phyloP scores from a whole-genome alignment of 371 early-diverging fungal species.

The Syncephalastrum contaminatum region DNA sequence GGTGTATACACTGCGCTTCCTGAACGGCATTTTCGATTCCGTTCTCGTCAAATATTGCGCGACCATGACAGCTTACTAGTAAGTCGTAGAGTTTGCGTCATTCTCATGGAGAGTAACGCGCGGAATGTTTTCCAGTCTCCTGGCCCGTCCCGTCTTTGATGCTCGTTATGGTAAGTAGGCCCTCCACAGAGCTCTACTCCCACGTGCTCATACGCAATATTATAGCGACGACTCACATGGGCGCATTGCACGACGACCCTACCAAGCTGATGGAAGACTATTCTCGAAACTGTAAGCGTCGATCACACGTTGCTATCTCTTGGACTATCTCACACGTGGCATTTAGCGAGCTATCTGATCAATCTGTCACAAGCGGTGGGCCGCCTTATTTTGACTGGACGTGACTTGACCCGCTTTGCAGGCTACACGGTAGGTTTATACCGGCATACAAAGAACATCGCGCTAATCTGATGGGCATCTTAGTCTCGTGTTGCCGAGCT shows the following conservation, averaged over 20 bases:
- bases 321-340: not conserved
- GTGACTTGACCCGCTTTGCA: slow-evolving; percentile 81
- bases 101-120: not conserved
- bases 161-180: slow-evolving; percentile 52
- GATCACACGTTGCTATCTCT: not conserved
- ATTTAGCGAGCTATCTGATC: slow-evolving; percentile 75
- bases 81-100: slow-evolving; percentile 17
- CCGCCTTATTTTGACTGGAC: slow-evolving; percentile 76
- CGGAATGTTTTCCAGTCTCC: slow-evolving; percentile 34
- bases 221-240: slow-evolving; percentile 60
- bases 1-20: slow-evolving; percentile 75
- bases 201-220: not conserved
- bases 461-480: not conserved
- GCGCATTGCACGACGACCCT: slow-evolving; percentile 58
- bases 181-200: not conserved
- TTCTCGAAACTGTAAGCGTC: slow-evolving; percentile 69
- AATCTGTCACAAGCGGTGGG: slow-evolving; percentile 88
- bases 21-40: slow-evolving; percentile 81
- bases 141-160: slow-evolving; percentile 82
- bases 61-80: slow-evolving; percentile 85
- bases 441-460: not conserved
- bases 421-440: slow-evolving; percentile 57
- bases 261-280: slow-evolving; percentile 87
- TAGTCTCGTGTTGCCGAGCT: slow-evolving; percentile 76
- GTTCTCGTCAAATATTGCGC: slow-evolving; percentile 88